phyloP scores from a whole-genome alignment of 2,329 filamentous ascomycete species.

The Xylogone sp. region DNA sequence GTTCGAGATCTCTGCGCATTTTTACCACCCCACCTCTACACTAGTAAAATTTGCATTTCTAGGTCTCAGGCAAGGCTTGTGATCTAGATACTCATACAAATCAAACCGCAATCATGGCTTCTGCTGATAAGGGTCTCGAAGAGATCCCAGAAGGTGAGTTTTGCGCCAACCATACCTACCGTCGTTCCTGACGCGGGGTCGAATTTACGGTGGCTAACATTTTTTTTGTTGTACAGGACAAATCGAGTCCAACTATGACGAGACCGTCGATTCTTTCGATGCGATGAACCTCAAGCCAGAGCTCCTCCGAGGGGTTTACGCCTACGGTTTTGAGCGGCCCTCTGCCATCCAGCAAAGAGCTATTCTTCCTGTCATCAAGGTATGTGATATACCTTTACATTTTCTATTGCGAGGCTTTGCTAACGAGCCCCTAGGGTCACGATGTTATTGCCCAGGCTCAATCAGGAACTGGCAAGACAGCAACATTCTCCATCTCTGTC shows the following conservation, averaged over 20 bases:
- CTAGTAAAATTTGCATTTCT: constrained; percentile 36
- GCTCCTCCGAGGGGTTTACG: constrained; percentile 97
- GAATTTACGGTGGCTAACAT: constrained; percentile 17
- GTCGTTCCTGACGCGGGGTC: constrained; percentile 15
- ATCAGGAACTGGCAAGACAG: constrained; percentile 99
- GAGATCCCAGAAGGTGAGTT: constrained; percentile 91
- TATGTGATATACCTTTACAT: constrained; percentile 41
- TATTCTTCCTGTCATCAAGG: constrained; percentile 99
- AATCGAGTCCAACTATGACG: constrained; percentile 99
- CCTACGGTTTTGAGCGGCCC: constrained; percentile 99
- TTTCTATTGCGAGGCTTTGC: constrained; percentile 1
- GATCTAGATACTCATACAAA: constrained; percentile 57
- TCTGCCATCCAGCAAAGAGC: constrained; percentile 99
- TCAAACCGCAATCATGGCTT: constrained; percentile 89
- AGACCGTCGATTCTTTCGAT: constrained; percentile 99
- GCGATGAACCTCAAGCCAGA: constrained; percentile 96
- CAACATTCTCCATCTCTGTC: constrained; percentile 98
- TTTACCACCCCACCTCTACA: constrained; percentile 21
- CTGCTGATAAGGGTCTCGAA: constrained; percentile 92
- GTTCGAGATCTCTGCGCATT: constrained; percentile 24
- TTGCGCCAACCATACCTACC: constrained; percentile 10
- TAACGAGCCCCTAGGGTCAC: constrained; percentile 57
- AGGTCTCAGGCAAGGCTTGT: constrained; percentile 78
- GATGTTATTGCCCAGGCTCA: constrained; percentile 99
- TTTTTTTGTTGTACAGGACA: constrained; percentile 58